Evolutionary conservation across 192 early-diverging fungal species (phyloP), one percentile per base, ranked within the genome.

Genomic region (Coemansia sp.): DNA sequence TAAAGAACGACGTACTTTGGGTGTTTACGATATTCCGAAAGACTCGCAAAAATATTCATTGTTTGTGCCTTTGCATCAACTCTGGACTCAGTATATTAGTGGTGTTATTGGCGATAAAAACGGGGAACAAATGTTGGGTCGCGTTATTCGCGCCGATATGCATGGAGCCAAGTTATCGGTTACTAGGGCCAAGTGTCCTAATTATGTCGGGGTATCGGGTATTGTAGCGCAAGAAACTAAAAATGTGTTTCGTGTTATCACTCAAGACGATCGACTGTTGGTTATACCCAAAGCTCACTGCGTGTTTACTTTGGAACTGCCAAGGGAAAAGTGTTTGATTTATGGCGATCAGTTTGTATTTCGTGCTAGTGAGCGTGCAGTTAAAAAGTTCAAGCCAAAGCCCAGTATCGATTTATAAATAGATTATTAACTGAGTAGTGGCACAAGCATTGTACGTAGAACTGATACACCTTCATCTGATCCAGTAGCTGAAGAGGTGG

Each of bases 141-240:
- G 67, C 19, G 44, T 83, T n/a, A 53, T 83, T 9, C 92, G 92
- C 61, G 93, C 93, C 3, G 95, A 98, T 65, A 88, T 89, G 77
- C 94, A 98, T 70, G 95, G 95, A 4, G 89, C 92, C 2, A 73
- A 82, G 15, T 55, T 98, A 12, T 87, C 90, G 6, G 93, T 96
- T 11, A 72, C 80, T 27, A 82, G 87, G 60, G 90, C 93, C 12
- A 92, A 89, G 70, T 92, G 91, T 41, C 92, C 93, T 6, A 88
- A 87, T 4, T 89, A 87, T 68, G 83, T 98, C 34, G 93, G 93
- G 4, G 62, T 89, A 2, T 76, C 81, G 24, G 94, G 95, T 8
- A 95, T 96, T 59, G 82, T 92, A 5, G 87, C 94, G 17, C 91
- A 94, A 67, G 95, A 98, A 65, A 95, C 94, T 0, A 93, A 95